Evolutionary conservation across 805 yeast genomes (phyloP), one percentile per base, ranked within the genome.

Genomic region (Starmerella khaoyaiensis): DNA sequence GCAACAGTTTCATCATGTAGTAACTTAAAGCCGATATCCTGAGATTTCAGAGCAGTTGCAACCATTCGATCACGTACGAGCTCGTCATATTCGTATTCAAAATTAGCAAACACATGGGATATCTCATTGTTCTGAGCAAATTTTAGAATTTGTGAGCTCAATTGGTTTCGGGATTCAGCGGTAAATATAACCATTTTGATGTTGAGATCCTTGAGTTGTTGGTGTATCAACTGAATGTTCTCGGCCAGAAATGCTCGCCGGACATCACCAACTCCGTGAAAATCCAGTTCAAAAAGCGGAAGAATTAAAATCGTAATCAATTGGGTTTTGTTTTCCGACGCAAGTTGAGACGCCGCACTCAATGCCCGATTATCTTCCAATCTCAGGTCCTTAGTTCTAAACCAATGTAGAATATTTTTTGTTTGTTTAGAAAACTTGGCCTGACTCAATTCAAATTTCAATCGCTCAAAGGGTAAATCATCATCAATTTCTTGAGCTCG

Each of bases 81-180:
- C 46, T 67, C 71, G 46, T 67, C 70, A 14, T 63, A 62, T 50
- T 65, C 71, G 42, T 65, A 65, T 51, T 62, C 62, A 25, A 57
- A 50, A 45, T 64, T 66, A 16, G 63, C 57, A 31, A 47, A 60
- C 12, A 66, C 45, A 31, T 57, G 54, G 9, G 48, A 34, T 20
- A 53, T 45, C 9, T 55, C 41, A 39, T 59, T 40, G 21, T 51
- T 40, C 25, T 50, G 30, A 35, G 55, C 45, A 35, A 61, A 60
- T 11, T 53, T 43, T 1, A 36, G 24, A 1, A 47, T 19, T 14
- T 18, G 20, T 5, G 12, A 10, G 1, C 33, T 32, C 2, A 31
- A 27, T 9, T 46, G 38, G 25, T 29, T 30, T n/a, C 25, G 30
- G 3, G 42, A 36, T 5, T n/a, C 20, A 3, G 45, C 23, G 1